Evolutionary conservation across 768 basidiomycete genomes (phyloP).

Genomic region (Rhodosporidiobolus sp.): DNA sequence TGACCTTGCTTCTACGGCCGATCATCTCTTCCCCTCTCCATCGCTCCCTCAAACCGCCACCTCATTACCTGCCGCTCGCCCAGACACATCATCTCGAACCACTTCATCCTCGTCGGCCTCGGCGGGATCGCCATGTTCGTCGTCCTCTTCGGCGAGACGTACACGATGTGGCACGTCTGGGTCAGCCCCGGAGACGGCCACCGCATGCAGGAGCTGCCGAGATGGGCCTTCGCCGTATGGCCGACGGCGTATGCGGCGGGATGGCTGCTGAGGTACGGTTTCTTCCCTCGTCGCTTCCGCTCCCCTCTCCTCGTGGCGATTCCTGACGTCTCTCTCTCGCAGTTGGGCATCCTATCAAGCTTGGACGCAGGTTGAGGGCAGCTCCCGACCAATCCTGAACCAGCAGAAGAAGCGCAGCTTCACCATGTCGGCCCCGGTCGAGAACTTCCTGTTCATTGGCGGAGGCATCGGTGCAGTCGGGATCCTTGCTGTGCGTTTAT

Average conservation of each 20-base stretch:
- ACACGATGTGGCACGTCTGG: not conserved
- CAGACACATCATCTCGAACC: conserved; percentile 5
- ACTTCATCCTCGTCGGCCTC: not conserved
- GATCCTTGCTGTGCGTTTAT: not conserved
- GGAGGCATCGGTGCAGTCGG: not conserved
- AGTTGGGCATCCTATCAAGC: not conserved
- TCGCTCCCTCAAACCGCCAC: not conserved
- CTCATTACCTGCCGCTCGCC: too few relatives aligned
- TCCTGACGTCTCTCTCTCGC: too few relatives aligned
- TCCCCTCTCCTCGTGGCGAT: too few relatives aligned
- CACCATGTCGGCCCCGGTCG: not conserved
- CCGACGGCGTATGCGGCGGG: not conserved
- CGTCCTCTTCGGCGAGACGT: not conserved
- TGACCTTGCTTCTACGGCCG: too few relatives aligned
- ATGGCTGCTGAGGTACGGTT: not conserved
- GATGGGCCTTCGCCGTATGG: not conserved
- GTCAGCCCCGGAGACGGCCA: not conserved
- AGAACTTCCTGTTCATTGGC: not conserved
- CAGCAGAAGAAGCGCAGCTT: not conserved
- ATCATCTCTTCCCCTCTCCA: not conserved
- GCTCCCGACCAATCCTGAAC: not conserved
- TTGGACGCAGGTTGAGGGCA: not conserved
- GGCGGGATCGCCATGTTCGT: not conserved
- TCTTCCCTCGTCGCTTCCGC: not conserved
- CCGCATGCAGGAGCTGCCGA: not conserved